A percentile compares a stretch with the other conserved stretches of the same genome.
phyloP scores from a whole-genome alignment of 768 basidiomycete species.

The Amanita fuliginea region DNA sequence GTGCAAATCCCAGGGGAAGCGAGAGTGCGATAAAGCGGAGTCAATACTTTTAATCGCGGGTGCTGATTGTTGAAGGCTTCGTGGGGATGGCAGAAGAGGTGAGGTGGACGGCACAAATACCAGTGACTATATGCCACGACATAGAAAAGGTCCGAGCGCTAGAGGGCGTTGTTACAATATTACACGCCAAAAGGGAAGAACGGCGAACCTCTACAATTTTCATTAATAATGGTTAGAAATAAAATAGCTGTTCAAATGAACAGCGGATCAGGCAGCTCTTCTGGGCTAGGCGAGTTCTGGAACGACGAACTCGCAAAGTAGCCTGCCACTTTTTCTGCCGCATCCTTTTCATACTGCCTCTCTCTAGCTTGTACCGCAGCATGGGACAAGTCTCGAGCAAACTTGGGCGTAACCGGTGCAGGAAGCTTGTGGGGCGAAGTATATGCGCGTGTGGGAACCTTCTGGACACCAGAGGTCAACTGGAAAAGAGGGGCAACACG shows the following conservation, averaged over 20 bases:
- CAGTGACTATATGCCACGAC: not conserved
- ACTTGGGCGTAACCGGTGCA: not conserved
- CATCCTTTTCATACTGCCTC: slow-evolving; percentile 21
- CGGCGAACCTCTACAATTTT: slow-evolving; percentile 3
- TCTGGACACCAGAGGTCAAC: slow-evolving; percentile 10
- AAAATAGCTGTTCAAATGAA: slow-evolving; percentile 28
- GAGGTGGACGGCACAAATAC: not conserved
- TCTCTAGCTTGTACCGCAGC: slow-evolving; percentile 9
- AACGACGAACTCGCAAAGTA: slow-evolving; percentile 76
- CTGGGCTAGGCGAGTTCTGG: slow-evolving; percentile 82
- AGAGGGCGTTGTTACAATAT: not conserved
- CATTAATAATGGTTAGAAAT: slow-evolving; percentile 7
- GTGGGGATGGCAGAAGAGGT: not conserved
- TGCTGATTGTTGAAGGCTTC: not conserved
- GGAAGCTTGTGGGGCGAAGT: not conserved
- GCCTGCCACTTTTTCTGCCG: slow-evolving; percentile 23
- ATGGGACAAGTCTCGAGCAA: slow-evolving; percentile 1
- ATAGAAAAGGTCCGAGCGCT: not conserved
- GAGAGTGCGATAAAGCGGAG: not conserved
- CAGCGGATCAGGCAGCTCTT: slow-evolving; percentile 63
- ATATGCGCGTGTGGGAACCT: not conserved
- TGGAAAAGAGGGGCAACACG: slow-evolving; percentile 18
- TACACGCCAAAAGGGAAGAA: not conserved
- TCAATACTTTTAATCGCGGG: not conserved
- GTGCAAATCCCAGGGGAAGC: not conserved